Base-by-base conservation (phyloP, 345 rosid genomes). In the Tarenaya hassleriana region DNA sequence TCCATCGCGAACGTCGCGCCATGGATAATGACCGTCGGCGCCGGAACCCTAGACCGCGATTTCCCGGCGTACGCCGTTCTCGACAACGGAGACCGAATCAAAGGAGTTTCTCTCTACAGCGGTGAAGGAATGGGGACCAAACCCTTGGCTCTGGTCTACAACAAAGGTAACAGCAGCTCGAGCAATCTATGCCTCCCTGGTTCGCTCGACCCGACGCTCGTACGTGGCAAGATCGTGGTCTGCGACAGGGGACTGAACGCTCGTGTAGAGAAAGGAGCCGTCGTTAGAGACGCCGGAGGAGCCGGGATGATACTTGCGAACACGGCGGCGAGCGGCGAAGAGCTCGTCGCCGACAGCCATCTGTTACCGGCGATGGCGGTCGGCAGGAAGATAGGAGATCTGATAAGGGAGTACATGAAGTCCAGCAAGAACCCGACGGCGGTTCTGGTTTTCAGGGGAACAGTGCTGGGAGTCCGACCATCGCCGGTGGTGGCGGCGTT, bases 21-120 rank as follows among this genome's bases (percentile, higher is more conserved):
- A 0, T 85, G 84, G 92, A 74, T 80, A 8, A 59, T 77, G 77
- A 83, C 86, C 18, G 91, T 83, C n/a, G 91, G 91, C 0, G 87
- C 91, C 4, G 77, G 82, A 1, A 80, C 87, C 14, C 50, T 83
- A 39, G 92, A 83, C 63, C 74, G 92, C 3, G 74, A 78, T 41
- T 77, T 83, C 41, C 82, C 81, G 3, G 92, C 92, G 6, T 69
- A 48, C 37, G 82, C 69, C 0, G 9, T 51, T 11, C 68, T 80
- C 0, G 84, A 82, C 3, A 63, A 72, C 52, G 50, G 62, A 41
- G 31, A 48, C 1, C 60, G 58, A 21, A 61, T 67, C 40, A 56
- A 52, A 1, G 87, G 92, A 0, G 84, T 72, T 10, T 83, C 87
- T 4, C 79, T 83, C 4, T 83, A 74, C 21, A 75, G 82, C 14